Evolutionary conservation across 495 filamentous ascomycete genomes (phyloP), one percentile per base, ranked within the genome.

Genomic region (Hyaloscypha bicolor): DNA sequence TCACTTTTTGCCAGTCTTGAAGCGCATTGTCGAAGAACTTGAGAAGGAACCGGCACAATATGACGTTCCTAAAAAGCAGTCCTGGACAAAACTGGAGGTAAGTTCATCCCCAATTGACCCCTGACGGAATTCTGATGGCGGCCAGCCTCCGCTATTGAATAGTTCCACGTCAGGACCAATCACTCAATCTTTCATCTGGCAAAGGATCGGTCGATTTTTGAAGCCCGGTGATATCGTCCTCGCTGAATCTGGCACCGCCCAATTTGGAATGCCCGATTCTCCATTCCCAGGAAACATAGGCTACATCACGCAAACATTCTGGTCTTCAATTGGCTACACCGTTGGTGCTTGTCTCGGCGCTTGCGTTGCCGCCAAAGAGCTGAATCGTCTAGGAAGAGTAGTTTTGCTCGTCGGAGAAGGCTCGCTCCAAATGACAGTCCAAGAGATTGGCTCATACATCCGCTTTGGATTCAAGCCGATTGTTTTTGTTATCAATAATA

Each of bases 401-500:
- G 72, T 81, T 19, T 71, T 81, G 2, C 57, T 83, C 52, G 77
- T 77, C 0, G 79, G 78, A 31, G 79, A 81, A 48, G 80, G 79
- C 30, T 72, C 69, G 59, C 72, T 82, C 48, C 81, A 81, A 60
- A 68, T 83, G 55, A 81, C 78, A 6, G 72, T 74, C 4, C 80
- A 82, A 69, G 45, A 67, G 39, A 62, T 60, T n/a, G 60, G 63
- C 25, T 55, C 39, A 0, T 56, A 29, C 21, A 62, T 62, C 39
- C 35, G 60, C 1, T 60, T 48, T 31, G 56, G 63, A 52, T 69
- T 65, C 45, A 62, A 29, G 31, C 62, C 62, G 1, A 67, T 69
- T 35, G 62, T 67, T 31, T 82, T 86, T 70, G 73, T 85, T 60
- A 74, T 85, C 31, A 80, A 79, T 71, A 86, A 86, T 66, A 70